phyloP scores from a whole-genome alignment of 2,329 filamentous ascomycete genomes.

The Trichophyton mentagrophytes region DNA sequence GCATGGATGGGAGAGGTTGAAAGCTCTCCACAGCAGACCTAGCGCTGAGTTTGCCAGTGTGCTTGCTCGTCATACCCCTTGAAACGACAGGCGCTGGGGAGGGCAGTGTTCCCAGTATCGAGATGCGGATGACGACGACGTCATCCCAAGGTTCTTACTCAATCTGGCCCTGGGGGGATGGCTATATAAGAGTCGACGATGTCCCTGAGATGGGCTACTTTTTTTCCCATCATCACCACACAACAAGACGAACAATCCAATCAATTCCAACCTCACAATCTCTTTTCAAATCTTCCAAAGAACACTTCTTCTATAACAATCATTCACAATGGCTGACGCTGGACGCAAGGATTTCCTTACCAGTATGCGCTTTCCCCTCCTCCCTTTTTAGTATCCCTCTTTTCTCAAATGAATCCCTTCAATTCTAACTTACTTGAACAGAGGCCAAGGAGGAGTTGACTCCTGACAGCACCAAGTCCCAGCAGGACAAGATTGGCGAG shows the following conservation, averaged over 20 bases:
- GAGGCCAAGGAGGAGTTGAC: slow-evolving; percentile 46
- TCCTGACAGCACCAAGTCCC: slow-evolving; percentile 50
- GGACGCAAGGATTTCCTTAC: slow-evolving; percentile 49
- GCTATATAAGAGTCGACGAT: not conserved
- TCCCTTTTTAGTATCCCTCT: not conserved
- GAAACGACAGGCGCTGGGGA: not conserved
- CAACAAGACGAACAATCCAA: not conserved
- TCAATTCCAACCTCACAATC: not conserved
- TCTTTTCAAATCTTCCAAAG: not conserved
- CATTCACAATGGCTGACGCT: slow-evolving; percentile 45
- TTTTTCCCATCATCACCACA: not conserved
- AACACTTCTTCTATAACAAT: slow-evolving; percentile 1
- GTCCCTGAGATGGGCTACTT: not conserved
- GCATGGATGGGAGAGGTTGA: not conserved
- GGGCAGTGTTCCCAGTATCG: not conserved
- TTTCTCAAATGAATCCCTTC: not conserved
- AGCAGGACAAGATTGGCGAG: slow-evolving; percentile 47
- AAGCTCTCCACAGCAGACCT: not conserved
- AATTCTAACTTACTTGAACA: slow-evolving; percentile 11
- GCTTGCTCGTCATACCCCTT: not conserved
- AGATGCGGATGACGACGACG: not conserved
- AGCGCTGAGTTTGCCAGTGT: not conserved
- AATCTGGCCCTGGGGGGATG: not conserved
- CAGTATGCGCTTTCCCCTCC: slow-evolving; percentile 26
- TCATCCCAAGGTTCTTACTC: not conserved